Conservation (phyloP, 352 stramenopile genomes). For the Globisporangium radiosum region DNA sequence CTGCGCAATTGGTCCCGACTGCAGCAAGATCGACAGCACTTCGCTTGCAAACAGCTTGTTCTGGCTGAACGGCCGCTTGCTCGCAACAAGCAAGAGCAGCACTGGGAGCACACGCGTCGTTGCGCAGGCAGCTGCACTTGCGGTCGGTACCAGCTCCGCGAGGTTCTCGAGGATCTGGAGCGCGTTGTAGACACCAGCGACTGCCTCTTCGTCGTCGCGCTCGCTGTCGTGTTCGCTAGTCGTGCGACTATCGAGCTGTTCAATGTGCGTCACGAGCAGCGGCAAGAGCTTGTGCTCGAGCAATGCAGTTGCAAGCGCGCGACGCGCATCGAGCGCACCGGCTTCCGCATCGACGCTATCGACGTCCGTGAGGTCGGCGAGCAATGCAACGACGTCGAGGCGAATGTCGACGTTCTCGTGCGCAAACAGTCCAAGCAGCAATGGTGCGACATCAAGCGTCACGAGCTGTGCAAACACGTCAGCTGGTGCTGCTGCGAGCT, state of each 20-base stretch:
- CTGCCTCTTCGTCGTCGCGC: constrained; percentile 49
- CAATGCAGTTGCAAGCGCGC: constrained; percentile 42
- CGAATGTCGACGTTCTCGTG: constrained; percentile 82
- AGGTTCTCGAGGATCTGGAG: constrained; percentile 82
- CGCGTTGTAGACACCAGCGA: constrained; percentile 63
- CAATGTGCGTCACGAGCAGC: constrained; percentile 42
- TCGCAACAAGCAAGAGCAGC: constrained; percentile 42
- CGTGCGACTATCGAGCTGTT: constrained; percentile 21
- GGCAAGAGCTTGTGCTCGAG: constrained; percentile 54
- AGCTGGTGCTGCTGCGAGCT: constrained; percentile 53
- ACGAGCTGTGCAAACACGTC: constrained; percentile 50
- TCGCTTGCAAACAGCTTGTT: constrained; percentile 86
- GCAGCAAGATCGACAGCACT: constrained; percentile 80
- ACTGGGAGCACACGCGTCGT: constrained; percentile 51
- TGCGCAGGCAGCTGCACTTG: constrained; percentile 36
- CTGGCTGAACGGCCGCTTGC: constrained; percentile 31
- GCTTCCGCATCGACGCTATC: constrained; percentile 32
- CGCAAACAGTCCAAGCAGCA: constrained; percentile 69
- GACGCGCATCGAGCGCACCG: constrained; percentile 30
- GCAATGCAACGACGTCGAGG: constrained; percentile 41
- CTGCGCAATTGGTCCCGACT: constrained; percentile 38
- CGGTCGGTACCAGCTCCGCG: constrained; percentile 45
- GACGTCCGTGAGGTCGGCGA: constrained; percentile 68
- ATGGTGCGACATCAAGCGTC: constrained; percentile 51
- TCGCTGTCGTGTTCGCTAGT: constrained; percentile 6